These are phyloP conservation scores for Termitomyces eurrhizus DNA, from an alignment of 768 basidiomycete species.

Conservation along the genomic window DNA sequence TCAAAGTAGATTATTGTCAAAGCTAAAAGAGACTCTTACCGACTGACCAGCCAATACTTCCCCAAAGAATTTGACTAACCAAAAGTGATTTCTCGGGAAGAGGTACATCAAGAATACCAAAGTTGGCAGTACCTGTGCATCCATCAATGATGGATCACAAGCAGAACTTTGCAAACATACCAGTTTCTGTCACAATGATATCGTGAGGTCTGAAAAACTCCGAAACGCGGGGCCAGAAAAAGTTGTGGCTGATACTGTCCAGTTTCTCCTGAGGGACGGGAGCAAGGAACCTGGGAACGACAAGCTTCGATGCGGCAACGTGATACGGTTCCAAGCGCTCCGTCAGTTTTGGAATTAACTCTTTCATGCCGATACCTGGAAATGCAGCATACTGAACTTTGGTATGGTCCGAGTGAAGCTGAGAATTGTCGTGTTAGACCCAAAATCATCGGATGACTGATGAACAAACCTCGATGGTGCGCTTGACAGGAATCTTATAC, in stretches of 20 bases:
- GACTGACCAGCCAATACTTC: slow-evolving; percentile 88
- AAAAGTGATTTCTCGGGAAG: slow-evolving; percentile 68
- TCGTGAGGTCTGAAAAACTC: slow-evolving; percentile 69
- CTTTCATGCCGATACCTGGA: slow-evolving; percentile 70
- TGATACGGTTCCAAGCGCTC: slow-evolving; percentile 44
- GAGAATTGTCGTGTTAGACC: slow-evolving; percentile 3
- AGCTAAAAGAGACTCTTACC: slow-evolving; percentile 35
- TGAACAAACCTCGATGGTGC: slow-evolving; percentile 56
- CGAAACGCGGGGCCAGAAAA: slow-evolving; percentile 80
- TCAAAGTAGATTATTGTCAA: not conserved
- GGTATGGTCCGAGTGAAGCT: slow-evolving; percentile 77
- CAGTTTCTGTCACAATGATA: slow-evolving; percentile 87
- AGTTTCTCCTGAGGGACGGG: slow-evolving; percentile 47
- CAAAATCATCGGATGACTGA: not conserved
- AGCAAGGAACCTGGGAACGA: slow-evolving; percentile 41
- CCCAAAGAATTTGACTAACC: slow-evolving; percentile 82
- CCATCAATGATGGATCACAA: too few relatives aligned
- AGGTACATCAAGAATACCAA: slow-evolving; percentile 80
- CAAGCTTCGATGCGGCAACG: slow-evolving; percentile 33
- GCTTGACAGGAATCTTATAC: slow-evolving; percentile 56
- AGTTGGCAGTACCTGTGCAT: slow-evolving; percentile 63
- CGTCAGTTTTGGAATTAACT: slow-evolving; percentile 69
- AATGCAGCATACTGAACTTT: slow-evolving; percentile 62
- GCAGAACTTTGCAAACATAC: slow-evolving; percentile 24
- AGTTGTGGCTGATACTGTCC: slow-evolving; percentile 65